A percentile compares a stretch with the other conserved stretches of the same genome.
These are phyloP conservation scores for Neonectria ditissima DNA, from an alignment of 2,329 filamentous ascomycete genomes.

Conservation along the genomic window DNA sequence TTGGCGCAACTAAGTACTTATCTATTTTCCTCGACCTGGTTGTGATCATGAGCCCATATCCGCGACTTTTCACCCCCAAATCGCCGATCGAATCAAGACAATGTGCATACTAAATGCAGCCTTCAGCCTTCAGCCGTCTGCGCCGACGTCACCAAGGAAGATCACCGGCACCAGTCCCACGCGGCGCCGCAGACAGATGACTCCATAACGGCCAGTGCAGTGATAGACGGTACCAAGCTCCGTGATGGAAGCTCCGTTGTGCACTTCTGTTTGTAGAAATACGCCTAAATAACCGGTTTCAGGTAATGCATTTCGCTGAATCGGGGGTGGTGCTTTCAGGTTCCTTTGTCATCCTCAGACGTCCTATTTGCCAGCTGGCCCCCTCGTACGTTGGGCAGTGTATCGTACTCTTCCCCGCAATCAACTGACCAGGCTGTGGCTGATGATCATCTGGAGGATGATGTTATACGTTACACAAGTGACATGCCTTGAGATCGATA, in stretches of 20 bases:
- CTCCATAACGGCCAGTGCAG: slow-evolving; percentile 22
- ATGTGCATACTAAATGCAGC: background rate
- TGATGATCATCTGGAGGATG: slow-evolving; percentile 37
- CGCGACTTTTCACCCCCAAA: background rate
- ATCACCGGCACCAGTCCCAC: slow-evolving; percentile 16
- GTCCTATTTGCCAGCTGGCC: background rate
- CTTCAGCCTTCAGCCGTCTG: background rate
- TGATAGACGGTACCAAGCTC: background rate
- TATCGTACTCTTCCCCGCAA: slow-evolving; percentile 28
- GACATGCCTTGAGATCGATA: background rate
- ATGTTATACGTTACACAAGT: slow-evolving; percentile 38
- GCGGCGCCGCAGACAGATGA: slow-evolving; percentile 12
- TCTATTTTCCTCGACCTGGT: background rate
- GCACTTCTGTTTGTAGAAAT: background rate
- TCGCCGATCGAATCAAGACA: slow-evolving; percentile 1
- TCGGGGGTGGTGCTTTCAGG: background rate
- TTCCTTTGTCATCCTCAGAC: background rate
- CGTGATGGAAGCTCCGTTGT: background rate
- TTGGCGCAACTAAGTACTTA: background rate
- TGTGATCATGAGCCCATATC: background rate
- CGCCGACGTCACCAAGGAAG: slow-evolving; percentile 13
- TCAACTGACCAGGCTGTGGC: slow-evolving; percentile 30
- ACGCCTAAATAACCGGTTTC: background rate
- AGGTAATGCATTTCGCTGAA: background rate
- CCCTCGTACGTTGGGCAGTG: slow-evolving; percentile 33